Evolutionary conservation across 495 filamentous ascomycete species (phyloP).

Genomic region (Podospora pseudocomata): DNA sequence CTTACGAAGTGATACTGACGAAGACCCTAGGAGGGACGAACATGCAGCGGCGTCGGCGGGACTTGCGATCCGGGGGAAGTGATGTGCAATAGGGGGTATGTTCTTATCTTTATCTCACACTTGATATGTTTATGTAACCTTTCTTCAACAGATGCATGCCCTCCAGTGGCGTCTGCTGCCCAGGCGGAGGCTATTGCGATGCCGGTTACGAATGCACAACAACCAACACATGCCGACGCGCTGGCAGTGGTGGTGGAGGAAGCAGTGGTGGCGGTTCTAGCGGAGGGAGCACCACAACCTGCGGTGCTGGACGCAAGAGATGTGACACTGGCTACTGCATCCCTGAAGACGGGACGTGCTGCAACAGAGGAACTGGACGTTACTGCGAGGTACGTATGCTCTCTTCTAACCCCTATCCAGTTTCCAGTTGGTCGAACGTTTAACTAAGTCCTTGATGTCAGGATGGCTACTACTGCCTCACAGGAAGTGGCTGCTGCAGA

Average conservation of each 20-base stretch:
- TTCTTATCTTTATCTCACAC: not conserved
- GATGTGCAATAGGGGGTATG: constrained; percentile 13
- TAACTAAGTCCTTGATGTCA: not conserved
- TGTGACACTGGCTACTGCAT: constrained; percentile 19
- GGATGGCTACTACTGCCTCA: constrained; percentile 21
- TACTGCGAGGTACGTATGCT: constrained; percentile 15
- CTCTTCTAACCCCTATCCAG: not conserved
- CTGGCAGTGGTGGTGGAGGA: constrained; percentile 5
- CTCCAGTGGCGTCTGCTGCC: constrained; percentile 20
- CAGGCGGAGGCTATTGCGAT: constrained; percentile 23
- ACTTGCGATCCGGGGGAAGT: constrained; percentile 18
- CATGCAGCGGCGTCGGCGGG: constrained; percentile 14
- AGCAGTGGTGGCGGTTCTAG: not conserved
- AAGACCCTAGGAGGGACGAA: constrained; percentile 11
- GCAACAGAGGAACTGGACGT: constrained; percentile 11
- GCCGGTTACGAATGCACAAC: constrained; percentile 17
- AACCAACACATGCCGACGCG: constrained; percentile 4
- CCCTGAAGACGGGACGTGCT: constrained; percentile 15
- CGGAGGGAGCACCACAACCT: not conserved
- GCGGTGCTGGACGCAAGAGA: not conserved
- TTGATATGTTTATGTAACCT: no score
- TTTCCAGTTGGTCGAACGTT: no score
- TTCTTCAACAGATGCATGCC: constrained; percentile 23
- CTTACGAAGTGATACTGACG: not conserved
- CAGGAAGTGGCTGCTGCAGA: constrained; percentile 16